Evolutionary conservation across 2,329 filamentous ascomycete genomes (phyloP).

Genomic region (Clonostachys chloroleuca): DNA sequence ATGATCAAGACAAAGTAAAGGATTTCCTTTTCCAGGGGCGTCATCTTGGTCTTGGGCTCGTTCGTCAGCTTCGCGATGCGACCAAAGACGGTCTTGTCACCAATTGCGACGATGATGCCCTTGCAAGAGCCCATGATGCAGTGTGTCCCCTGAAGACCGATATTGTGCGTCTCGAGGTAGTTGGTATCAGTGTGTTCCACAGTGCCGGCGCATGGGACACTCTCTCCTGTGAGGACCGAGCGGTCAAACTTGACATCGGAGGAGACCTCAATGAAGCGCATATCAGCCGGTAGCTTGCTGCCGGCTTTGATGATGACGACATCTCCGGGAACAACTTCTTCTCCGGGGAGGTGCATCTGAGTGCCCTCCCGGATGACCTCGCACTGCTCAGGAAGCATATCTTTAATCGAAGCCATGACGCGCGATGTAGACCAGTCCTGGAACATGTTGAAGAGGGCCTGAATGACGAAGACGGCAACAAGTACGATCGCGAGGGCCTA

Average conservation of each 20-base stretch:
- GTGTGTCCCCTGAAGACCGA: conserved; percentile 76
- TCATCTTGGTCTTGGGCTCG: conserved; percentile 62
- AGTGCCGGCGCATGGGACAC: conserved; percentile 57
- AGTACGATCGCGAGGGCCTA: conserved; percentile 68
- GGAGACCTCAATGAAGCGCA: conserved; percentile 65
- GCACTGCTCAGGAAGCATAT: conserved; percentile 73
- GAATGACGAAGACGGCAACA: conserved; percentile 63
- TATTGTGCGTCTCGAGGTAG: conserved; percentile 72
- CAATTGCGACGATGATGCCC: conserved; percentile 67
- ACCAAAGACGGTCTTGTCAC: conserved; percentile 71
- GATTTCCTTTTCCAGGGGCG: conserved; percentile 68
- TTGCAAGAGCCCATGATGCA: conserved; percentile 65
- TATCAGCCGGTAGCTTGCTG: conserved; percentile 70
- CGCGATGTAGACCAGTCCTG: conserved; percentile 73
- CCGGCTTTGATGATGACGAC: conserved; percentile 64
- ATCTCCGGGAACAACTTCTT: conserved; percentile 68
- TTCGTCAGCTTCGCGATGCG: conserved; percentile 70
- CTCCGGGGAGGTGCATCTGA: not conserved
- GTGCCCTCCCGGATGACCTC: conserved; percentile 56
- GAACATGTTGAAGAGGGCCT: conserved; percentile 66
- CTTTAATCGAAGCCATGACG: conserved; percentile 77
- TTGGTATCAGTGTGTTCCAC: conserved; percentile 67
- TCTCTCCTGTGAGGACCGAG: conserved; percentile 67
- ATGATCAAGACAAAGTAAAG: conserved; percentile 70
- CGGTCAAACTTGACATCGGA: conserved; percentile 69